Evolutionary conservation across 441 rosid species (phyloP), one percentile per base, ranked within the genome.

Genomic region (Arabidopsis hybrid): DNA sequence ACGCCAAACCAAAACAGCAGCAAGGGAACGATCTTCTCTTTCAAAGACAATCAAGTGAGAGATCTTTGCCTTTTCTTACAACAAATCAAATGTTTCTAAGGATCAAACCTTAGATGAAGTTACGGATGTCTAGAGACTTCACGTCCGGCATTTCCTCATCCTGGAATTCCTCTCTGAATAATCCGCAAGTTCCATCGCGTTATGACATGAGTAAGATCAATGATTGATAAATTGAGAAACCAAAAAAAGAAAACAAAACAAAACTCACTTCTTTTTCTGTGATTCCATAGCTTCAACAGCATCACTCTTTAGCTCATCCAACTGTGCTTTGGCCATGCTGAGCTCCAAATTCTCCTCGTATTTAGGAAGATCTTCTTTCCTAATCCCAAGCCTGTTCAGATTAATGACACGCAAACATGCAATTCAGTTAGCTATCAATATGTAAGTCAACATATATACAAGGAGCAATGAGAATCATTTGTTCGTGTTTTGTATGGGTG

Each of bases 271-370:
- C 85, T 96, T 91, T 86, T 83, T 85, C 81, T 91, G 97, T 61
- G 97, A 78, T 78, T 91, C 97, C 97, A 96, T 90, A 17, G 89
- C 95, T 76, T 95, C 98, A 38, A 87, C 49, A 43, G 96, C 97
- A 65, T 91, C 93, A 73, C 93, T 90, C 86, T 91, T 91, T 79
- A 91, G 84, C 69, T 96, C 97, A 82, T 85, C 96, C 77, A 96
- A 61, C 69, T 93, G 96, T 59, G 97, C 97, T 77, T 93, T 90
- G 38, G 99, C 90, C 45, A 93, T 84, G 85, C 87, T 90, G 38
- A 81, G 85, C 74, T 96, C 99, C 67, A 91, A 60, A 50, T 86
- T 74, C 66, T 93, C 97, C 81, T 90, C 98, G 58, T 91, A 91
- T 79, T 93, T 96, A 2, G 99, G 97, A 31, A 96, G 91, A 77